These are phyloP conservation scores for Ochetophila trinervis DNA, from an alignment of 306 rosid genomes.

Conservation along the genomic window DNA sequence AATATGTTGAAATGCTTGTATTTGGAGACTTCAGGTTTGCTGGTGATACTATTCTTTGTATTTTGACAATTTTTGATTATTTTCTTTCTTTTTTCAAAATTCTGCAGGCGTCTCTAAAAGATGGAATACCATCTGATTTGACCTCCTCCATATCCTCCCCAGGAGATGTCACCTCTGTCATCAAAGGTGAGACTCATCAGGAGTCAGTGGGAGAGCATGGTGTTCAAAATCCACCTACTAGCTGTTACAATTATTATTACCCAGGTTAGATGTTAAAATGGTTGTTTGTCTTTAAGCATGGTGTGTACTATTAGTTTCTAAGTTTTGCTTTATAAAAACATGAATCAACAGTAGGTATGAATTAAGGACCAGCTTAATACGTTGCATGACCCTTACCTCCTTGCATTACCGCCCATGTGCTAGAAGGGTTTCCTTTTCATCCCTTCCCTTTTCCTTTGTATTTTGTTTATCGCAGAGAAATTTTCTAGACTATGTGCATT, in stretches of 20 bases:
- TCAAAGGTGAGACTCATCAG: slow-evolving; percentile 56
- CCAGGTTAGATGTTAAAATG: slow-evolving; percentile 43
- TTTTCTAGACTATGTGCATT: no score
- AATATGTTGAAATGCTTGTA: no score
- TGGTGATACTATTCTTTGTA: no score
- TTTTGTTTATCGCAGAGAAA: no score
- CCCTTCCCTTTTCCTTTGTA: no score
- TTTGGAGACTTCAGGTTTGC: no score
- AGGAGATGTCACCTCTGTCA: slow-evolving; percentile 29
- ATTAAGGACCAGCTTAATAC: no score
- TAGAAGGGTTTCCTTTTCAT: no score
- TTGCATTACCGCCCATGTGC: no score
- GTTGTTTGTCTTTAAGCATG: slow-evolving; percentile 13
- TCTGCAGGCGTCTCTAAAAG: slow-evolving; percentile 47
- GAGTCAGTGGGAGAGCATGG: slow-evolving; percentile 43
- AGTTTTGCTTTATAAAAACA: background rate
- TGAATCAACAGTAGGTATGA: background rate
- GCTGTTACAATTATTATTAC: slow-evolving; percentile 41
- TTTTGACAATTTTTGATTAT: background rate
- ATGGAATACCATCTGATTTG: slow-evolving; percentile 34
- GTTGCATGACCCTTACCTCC: no score
- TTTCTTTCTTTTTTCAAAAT: background rate
- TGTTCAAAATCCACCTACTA: slow-evolving; percentile 37
- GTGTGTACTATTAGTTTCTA: background rate
- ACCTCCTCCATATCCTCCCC: slow-evolving; percentile 28